Conservation (phyloP, 2,329 filamentous ascomycete genomes). For the Fusarium globosum region DNA sequence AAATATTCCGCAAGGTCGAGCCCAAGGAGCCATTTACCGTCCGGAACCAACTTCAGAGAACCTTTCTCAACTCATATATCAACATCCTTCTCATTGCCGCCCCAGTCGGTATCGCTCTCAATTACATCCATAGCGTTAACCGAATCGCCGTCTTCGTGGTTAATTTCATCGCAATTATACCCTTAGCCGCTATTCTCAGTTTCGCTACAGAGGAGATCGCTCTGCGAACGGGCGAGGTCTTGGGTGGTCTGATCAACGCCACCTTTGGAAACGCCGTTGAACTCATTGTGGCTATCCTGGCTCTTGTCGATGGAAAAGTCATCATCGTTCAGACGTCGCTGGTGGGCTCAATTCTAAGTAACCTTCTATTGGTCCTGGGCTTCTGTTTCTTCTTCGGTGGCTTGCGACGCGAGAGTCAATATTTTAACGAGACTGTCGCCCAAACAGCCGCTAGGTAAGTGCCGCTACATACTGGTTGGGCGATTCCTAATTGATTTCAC, state of each 20-base stretch:
- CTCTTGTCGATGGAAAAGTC: constrained; percentile 77
- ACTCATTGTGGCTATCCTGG: constrained; percentile 88
- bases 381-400: constrained; percentile 95
- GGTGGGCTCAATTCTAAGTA: constrained; percentile 91
- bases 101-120: constrained; percentile 81
- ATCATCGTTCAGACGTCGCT: constrained; percentile 92
- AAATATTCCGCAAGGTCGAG: constrained; percentile 59
- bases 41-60: constrained; percentile 76
- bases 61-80: constrained; percentile 85
- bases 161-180: constrained; percentile 95
- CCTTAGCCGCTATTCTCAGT: constrained; percentile 85
- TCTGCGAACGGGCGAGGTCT: constrained; percentile 81
- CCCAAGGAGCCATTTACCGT: constrained; percentile 68
- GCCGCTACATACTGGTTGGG: not conserved
- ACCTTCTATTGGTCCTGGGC: constrained; percentile 87
- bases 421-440: constrained; percentile 92
- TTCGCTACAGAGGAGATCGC: constrained; percentile 94
- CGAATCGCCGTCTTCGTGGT: constrained; percentile 80
- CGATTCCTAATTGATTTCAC: not conserved
- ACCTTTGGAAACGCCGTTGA: constrained; percentile 95
- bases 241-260: constrained; percentile 90
- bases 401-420: constrained; percentile 80
- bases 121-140: constrained; percentile 68
- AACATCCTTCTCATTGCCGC: constrained; percentile 84
- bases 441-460: constrained; percentile 80